phyloP scores from a whole-genome alignment of 192 early-diverging fungal genomes.

The Chytriomyces hyalinus region DNA sequence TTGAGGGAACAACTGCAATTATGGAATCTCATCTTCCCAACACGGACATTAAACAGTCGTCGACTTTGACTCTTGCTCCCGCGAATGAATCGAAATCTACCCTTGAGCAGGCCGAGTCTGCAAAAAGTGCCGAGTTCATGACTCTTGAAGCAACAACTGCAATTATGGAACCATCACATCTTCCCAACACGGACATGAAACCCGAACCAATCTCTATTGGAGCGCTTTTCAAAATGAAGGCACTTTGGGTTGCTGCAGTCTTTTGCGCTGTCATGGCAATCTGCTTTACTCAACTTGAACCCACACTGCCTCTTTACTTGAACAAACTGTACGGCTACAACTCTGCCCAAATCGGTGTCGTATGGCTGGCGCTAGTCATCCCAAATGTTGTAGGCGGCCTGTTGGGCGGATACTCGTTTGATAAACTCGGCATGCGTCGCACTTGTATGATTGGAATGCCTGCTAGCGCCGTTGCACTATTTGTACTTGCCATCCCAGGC shows the following conservation, averaged over 20 bases:
- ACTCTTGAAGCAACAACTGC: not conserved
- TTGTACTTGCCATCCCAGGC: not conserved
- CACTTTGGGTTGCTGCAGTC: not conserved
- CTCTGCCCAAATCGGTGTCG: slow-evolving; percentile 19
- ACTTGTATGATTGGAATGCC: slow-evolving; percentile 1
- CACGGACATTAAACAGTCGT: not conserved
- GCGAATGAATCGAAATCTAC: not conserved
- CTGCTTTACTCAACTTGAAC: slow-evolving; percentile 30
- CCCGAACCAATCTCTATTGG: not conserved
- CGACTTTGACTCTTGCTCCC: too few relatives aligned
- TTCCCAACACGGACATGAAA: not conserved
- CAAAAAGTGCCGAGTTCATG: not conserved
- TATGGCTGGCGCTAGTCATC: slow-evolving; percentile 30
- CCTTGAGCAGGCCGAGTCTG: not conserved
- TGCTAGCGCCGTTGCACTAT: not conserved
- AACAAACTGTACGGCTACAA: slow-evolving; percentile 23
- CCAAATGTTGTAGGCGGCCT: slow-evolving; percentile 24
- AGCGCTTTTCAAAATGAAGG: not conserved
- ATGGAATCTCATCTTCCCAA: not conserved
- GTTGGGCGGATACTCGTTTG: slow-evolving; percentile 25
- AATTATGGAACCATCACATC: not conserved
- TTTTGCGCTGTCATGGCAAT: not conserved
- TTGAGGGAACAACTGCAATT: not conserved
- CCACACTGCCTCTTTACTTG: slow-evolving; percentile 35
- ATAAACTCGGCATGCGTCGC: slow-evolving; percentile 8